These are phyloP conservation scores for Cercospora brassicicola DNA, from an alignment of 2,329 filamentous ascomycete species.

Conservation along the genomic window DNA sequence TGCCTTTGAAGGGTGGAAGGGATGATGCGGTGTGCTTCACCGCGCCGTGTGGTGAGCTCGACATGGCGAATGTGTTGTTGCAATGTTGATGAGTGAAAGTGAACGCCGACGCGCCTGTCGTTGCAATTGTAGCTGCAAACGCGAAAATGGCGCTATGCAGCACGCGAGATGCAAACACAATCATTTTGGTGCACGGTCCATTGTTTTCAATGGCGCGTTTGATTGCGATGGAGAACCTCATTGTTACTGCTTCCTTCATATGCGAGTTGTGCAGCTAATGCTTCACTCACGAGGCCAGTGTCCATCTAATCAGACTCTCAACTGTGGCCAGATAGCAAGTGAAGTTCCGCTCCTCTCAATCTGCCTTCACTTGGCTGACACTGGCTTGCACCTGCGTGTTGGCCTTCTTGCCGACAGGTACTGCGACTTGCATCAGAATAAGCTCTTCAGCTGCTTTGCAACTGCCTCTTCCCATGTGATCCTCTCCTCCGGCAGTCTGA, in stretches of 20 bases:
- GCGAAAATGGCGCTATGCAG: neutral
- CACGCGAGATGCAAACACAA: neutral
- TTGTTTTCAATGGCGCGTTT: neutral
- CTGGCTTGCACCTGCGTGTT: neutral
- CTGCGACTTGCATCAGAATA: neutral
- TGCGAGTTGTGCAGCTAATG: neutral
- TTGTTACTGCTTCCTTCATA: too few relatives aligned
- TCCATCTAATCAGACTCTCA: too few relatives aligned
- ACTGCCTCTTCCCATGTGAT: neutral
- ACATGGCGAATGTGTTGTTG: neutral
- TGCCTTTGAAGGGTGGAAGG: too few relatives aligned
- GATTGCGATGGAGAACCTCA: neutral
- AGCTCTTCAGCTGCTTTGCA: neutral
- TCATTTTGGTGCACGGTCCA: neutral
- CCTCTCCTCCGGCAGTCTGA: neutral
- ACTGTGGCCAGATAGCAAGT: too few relatives aligned
- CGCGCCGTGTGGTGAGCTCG: neutral
- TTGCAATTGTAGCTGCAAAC: neutral
- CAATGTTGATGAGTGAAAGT: neutral
- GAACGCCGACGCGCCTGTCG: neutral
- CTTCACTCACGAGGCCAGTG: too few relatives aligned
- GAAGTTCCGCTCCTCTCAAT: too few relatives aligned
- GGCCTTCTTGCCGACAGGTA: neutral
- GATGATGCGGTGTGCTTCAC: too few relatives aligned
- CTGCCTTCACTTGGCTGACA: too few relatives aligned